Percentiles rank a stretch among this genome's conserved stretches.
These are phyloP conservation scores for Bipolaris sorokiniana DNA, from an alignment of 2,329 filamentous ascomycete species.

Conservation along the genomic window DNA sequence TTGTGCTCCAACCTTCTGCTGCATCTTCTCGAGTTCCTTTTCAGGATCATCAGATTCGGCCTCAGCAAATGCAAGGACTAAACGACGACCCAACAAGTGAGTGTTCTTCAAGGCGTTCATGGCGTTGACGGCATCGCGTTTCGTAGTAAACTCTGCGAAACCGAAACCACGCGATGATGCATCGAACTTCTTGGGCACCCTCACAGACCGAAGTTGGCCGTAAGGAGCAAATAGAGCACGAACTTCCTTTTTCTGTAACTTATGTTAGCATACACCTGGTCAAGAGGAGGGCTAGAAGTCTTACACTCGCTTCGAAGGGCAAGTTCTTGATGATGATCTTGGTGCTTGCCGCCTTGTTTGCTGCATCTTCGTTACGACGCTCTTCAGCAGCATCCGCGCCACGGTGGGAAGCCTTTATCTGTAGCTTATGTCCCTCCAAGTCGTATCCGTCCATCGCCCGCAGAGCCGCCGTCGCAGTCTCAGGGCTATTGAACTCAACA, in stretches of 20 bases:
- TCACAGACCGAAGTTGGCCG: slow-evolving; percentile 88
- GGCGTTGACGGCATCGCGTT: slow-evolving; percentile 87
- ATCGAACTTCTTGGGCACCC: slow-evolving; percentile 95
- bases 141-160: slow-evolving; percentile 93
- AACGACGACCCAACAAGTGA: slow-evolving; percentile 85
- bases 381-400: slow-evolving; percentile 87
- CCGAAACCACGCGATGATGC: slow-evolving; percentile 88
- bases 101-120: slow-evolving; percentile 91
- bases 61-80: slow-evolving; percentile 91
- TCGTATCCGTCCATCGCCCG: slow-evolving; percentile 86
- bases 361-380: slow-evolving; percentile 78
- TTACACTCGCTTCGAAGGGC: slow-evolving; percentile 77
- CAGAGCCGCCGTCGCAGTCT: slow-evolving; percentile 78
- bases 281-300: slow-evolving; percentile 16
- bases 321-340: slow-evolving; percentile 99
- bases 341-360: slow-evolving; percentile 81
- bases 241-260: slow-evolving; percentile 79
- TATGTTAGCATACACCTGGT: slow-evolving; percentile 25
- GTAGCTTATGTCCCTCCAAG: slow-evolving; percentile 84
- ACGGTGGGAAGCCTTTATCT: slow-evolving; percentile 86
- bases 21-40: slow-evolving; percentile 95
- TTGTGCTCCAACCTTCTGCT: slow-evolving; percentile 91
- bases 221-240: slow-evolving; percentile 85
- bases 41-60: slow-evolving; percentile 90
- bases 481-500: slow-evolving; percentile 81